Evolutionary conservation across 768 basidiomycete genomes (phyloP).

Genomic region (Trametes gibbosa): DNA sequence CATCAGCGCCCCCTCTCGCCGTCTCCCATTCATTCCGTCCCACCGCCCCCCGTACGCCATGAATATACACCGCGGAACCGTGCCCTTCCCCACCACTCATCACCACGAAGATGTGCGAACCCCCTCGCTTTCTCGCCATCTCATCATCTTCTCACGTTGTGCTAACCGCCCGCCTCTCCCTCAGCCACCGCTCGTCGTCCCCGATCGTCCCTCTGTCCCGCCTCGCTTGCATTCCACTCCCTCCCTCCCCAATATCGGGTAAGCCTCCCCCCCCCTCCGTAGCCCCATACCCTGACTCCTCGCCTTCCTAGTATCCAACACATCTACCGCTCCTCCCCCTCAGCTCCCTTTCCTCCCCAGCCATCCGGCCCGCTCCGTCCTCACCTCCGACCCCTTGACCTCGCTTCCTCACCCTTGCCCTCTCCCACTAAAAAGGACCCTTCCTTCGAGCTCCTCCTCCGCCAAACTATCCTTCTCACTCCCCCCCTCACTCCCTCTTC

Average conservation of each 20-base stretch:
- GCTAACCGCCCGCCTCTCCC: conserved; percentile 5
- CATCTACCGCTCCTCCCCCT: conserved; percentile 43
- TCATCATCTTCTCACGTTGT: conserved; percentile 13
- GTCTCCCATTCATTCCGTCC: neutral
- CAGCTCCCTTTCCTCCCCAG: conserved; percentile 32
- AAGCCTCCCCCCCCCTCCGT: conserved; percentile 16
- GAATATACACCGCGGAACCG: conserved; percentile 7
- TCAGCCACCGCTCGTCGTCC: conserved; percentile 2
- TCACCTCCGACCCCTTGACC: conserved; percentile 34
- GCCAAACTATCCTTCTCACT: conserved; percentile 46
- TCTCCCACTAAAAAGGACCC: conserved; percentile 22
- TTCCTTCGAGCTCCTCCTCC: conserved; percentile 18
- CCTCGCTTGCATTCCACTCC: conserved; percentile 41
- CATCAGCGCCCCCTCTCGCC: neutral
- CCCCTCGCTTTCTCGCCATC: neutral
- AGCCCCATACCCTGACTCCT: neutral
- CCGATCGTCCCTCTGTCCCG: conserved; percentile 16
- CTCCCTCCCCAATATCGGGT: conserved; percentile 72
- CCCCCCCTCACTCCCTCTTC: conserved; percentile 73
- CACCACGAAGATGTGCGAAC: conserved; percentile 19
- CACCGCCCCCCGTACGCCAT: neutral
- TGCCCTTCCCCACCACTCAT: conserved; percentile 23
- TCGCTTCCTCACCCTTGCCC: conserved; percentile 25
- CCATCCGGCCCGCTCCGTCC: conserved; percentile 29
- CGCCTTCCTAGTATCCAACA: conserved; percentile 43